These are phyloP conservation scores for Magnusiomyces magnusii DNA, from an alignment of 1,139 yeast species.

Conservation along the genomic window DNA sequence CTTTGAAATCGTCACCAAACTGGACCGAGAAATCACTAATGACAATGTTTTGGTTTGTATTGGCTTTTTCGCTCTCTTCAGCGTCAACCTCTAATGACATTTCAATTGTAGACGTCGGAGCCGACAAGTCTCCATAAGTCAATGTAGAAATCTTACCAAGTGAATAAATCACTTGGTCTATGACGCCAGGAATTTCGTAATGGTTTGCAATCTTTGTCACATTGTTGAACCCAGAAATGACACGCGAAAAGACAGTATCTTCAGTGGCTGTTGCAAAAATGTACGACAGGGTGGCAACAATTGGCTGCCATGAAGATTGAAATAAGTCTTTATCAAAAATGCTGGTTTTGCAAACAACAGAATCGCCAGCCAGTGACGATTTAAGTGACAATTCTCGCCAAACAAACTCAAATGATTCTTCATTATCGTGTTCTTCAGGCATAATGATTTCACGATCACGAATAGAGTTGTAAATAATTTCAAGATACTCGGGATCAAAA, in stretches of 20 bases:
- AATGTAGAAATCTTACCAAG: constrained; percentile 52
- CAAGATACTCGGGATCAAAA: constrained; percentile 65
- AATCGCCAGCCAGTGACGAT: constrained; percentile 28
- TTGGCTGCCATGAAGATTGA: constrained; percentile 49
- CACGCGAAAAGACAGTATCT: constrained; percentile 79
- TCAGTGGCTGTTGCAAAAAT: constrained; percentile 86
- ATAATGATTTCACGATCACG: constrained; percentile 84
- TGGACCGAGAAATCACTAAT: constrained; percentile 77
- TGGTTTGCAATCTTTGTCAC: constrained; percentile 67
- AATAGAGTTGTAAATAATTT: constrained; percentile 72
- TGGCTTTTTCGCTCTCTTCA: too few relatives aligned
- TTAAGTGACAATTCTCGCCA: constrained; percentile 77
- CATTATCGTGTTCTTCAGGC: constrained; percentile 92
- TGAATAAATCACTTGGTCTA: constrained; percentile 57
- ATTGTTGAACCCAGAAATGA: constrained; percentile 82
- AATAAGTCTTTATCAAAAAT: constrained; percentile 67
- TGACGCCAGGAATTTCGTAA: constrained; percentile 48
- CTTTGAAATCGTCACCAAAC: constrained; percentile 86
- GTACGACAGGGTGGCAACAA: constrained; percentile 61
- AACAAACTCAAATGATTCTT: constrained; percentile 85
- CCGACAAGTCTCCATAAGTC: constrained; percentile 36
- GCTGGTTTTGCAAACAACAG: constrained; percentile 26
- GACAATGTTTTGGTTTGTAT: constrained; percentile 39
- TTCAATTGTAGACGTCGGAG: constrained; percentile 34
- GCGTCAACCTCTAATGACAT: too few relatives aligned